Evolutionary conservation across 2,329 filamentous ascomycete genomes (phyloP).

Genomic region (Cytospora piceae): DNA sequence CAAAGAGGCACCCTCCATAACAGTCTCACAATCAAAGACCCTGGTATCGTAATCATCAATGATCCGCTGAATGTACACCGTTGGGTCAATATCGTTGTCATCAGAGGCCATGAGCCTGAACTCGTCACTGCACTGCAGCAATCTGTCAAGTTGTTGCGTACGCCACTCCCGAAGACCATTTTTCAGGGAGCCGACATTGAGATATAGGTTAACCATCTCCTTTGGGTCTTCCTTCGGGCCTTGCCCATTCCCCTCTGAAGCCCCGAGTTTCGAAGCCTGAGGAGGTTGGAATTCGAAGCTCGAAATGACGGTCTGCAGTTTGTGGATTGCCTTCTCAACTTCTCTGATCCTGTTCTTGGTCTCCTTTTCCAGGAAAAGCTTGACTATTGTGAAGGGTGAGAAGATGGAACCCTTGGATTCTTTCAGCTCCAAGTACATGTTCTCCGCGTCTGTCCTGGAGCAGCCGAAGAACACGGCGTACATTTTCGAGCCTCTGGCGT

Average conservation of each 20-base stretch:
- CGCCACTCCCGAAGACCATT: slow-evolving; percentile 25
- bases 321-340: background rate
- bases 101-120: background rate
- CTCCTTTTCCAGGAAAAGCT: slow-evolving; percentile 12
- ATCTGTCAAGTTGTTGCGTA: slow-evolving; percentile 23
- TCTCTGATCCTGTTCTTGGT: background rate
- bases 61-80: slow-evolving; percentile 20
- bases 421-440: background rate
- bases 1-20: slow-evolving; percentile 25
- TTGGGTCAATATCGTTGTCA: slow-evolving; percentile 2
- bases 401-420: background rate
- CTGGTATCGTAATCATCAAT: slow-evolving; percentile 23
- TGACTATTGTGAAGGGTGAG: slow-evolving; percentile 14
- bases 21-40: slow-evolving; percentile 21
- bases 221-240: background rate
- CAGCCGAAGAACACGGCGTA: background rate
- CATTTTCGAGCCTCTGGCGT: background rate
- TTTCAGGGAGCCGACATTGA: slow-evolving; percentile 17
- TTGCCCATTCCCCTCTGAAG: background rate
- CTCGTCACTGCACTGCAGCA: slow-evolving; percentile 5
- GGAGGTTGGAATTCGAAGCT: background rate
- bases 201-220: slow-evolving; percentile 19
- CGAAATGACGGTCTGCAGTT: background rate
- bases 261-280: background rate
- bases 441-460: background rate